Evolutionary conservation across 176 grass and related monocot species (phyloP).

Genomic region (Leersia perrieri): DNA sequence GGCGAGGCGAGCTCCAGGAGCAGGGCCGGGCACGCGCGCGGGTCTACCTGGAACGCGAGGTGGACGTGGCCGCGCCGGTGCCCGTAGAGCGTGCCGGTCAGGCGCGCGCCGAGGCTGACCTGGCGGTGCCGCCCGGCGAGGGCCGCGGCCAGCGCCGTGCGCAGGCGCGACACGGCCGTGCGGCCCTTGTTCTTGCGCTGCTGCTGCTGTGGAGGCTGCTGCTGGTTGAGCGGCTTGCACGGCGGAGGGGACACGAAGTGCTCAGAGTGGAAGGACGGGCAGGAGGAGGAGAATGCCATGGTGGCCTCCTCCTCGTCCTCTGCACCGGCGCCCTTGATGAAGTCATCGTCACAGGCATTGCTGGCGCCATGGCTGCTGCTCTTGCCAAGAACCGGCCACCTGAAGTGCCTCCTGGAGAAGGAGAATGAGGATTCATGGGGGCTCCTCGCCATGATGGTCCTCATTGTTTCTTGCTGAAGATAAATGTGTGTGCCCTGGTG

Average conservation of each 20-base stretch:
- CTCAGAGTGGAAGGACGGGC: slow-evolving; percentile 54
- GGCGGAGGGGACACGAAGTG: slow-evolving; percentile 41
- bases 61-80: slow-evolving; percentile 76
- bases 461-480: slow-evolving; percentile 52
- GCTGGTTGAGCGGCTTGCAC: slow-evolving; percentile 25
- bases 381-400: slow-evolving; percentile 72
- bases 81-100: slow-evolving; percentile 81
- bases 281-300: slow-evolving; percentile 52
- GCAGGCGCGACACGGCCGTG: slow-evolving; percentile 46
- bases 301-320: slow-evolving; percentile 52
- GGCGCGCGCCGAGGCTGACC: slow-evolving; percentile 55
- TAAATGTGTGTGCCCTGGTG: background rate
- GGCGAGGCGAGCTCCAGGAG: slow-evolving; percentile 77
- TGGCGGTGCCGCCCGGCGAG: slow-evolving; percentile 52
- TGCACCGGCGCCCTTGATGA: slow-evolving; percentile 17
- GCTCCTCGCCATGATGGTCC: slow-evolving; percentile 78
- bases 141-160: slow-evolving; percentile 45
- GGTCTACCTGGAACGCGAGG: slow-evolving; percentile 76
- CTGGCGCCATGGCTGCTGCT: slow-evolving; percentile 39
- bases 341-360: slow-evolving; percentile 24
- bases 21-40: slow-evolving; percentile 59
- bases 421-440: slow-evolving; percentile 82
- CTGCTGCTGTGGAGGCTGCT: slow-evolving; percentile 8
- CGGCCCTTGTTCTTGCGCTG: slow-evolving; percentile 35
- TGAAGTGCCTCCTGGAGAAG: slow-evolving; percentile 89